phyloP scores from a whole-genome alignment of 2,329 filamentous ascomycete species.

The Fusarium nisikadoi region DNA sequence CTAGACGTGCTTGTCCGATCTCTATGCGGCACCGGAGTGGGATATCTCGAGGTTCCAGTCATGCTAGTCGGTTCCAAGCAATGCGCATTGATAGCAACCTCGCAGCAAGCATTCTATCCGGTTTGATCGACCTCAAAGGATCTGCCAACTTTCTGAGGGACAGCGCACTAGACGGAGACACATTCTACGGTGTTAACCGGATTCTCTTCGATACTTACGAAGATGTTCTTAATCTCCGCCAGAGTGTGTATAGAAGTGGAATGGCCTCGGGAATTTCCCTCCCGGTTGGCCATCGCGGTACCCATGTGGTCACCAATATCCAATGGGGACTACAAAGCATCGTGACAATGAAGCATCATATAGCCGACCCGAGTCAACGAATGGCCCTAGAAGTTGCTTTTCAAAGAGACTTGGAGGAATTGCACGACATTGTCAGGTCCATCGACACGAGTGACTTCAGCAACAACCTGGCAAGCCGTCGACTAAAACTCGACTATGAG shows the following conservation, averaged over 20 bases:
- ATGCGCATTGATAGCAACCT: slow-evolving; percentile 7
- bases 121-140: not conserved
- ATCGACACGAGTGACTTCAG: not conserved
- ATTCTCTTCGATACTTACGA: not conserved
- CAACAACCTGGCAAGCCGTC: not conserved
- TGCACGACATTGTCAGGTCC: not conserved
- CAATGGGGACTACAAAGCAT: slow-evolving; percentile 27
- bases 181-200: not conserved
- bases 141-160: slow-evolving; percentile 18
- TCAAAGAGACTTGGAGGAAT: not conserved
- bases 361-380: not conserved
- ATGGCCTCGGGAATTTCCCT: accelerated
- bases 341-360: not conserved
- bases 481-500: slow-evolving; percentile 4
- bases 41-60: not conserved
- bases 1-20: not conserved
- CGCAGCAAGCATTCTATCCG: slow-evolving; percentile 22
- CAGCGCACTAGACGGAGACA: accelerated
- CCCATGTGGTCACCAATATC: slow-evolving; percentile 22
- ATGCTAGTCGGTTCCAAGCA: not conserved
- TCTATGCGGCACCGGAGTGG: not conserved
- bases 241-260: accelerated
- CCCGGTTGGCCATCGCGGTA: not conserved
- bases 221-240: not conserved
- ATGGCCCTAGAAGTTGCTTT: not conserved